These are phyloP conservation scores for Trichophaea hybrida DNA, from an alignment of 2,329 filamentous ascomycete species.

Conservation along the genomic window DNA sequence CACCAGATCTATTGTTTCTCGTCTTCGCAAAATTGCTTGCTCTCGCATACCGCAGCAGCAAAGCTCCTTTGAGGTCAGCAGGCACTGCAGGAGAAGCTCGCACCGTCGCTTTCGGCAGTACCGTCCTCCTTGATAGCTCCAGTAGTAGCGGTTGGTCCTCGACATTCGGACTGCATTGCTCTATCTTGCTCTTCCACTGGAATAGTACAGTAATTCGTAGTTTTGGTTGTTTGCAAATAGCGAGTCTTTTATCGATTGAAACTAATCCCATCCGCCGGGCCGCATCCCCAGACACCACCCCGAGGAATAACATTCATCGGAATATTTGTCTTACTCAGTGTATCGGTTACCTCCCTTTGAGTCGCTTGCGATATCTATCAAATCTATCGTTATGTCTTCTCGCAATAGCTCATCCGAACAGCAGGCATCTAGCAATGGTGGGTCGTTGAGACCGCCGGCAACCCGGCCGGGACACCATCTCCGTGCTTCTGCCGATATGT, in stretches of 20 bases:
- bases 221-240: constrained; percentile 1
- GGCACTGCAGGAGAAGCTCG: constrained; percentile 59
- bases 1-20: not conserved
- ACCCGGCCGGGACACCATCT: constrained; percentile 73
- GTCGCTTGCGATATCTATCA: not conserved
- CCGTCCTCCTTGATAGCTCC: constrained; percentile 25
- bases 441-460: constrained; percentile 66
- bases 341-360: not conserved
- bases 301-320: not conserved
- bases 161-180: not conserved
- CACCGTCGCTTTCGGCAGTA: constrained; percentile 30
- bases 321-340: not conserved
- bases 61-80: constrained; percentile 67
- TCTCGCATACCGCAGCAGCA: constrained; percentile 16
- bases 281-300: not conserved
- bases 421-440: constrained; percentile 45
- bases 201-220: not conserved
- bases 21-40: constrained; percentile 7
- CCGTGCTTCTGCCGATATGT: constrained; percentile 92
- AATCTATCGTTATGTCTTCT: constrained; percentile 51
- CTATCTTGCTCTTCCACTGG: not conserved
- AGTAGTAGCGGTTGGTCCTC: constrained; percentile 21
- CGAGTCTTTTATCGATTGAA: constrained; percentile 13
- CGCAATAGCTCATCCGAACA: constrained; percentile 89
- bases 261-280: constrained; percentile 1